A percentile compares a stretch with the other conserved stretches of the same genome.
Conservation (phyloP, 805 yeast species). For the Hagleromyces aurorensis region DNA sequence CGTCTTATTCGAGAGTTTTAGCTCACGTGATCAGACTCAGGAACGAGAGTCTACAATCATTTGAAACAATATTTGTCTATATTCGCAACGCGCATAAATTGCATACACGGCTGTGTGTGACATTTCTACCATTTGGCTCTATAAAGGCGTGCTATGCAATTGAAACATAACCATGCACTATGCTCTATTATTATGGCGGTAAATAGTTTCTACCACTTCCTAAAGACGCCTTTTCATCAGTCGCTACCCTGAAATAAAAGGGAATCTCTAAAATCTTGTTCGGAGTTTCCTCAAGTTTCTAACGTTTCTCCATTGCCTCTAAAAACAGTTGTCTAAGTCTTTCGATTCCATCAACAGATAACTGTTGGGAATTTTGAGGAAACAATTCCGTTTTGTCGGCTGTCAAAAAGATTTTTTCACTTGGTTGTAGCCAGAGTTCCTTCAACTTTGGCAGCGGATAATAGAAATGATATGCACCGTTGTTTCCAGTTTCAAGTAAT, state of each 20-base stretch:
- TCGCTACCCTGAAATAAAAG: too few species aligned
- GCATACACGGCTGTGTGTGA: too few species aligned
- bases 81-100: not conserved
- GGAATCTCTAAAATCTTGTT: too few species aligned
- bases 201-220: too few species aligned
- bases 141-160: too few species aligned
- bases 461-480: slow-evolving; percentile 15
- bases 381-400: slow-evolving; percentile 6
- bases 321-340: slow-evolving; percentile 7
- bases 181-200: too few species aligned
- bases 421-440: slow-evolving; percentile 11
- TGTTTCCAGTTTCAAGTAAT: slow-evolving; percentile 11
- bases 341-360: slow-evolving; percentile 9
- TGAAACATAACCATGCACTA: too few species aligned
- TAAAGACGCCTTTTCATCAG: too few species aligned
- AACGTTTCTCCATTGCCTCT: slow-evolving; percentile 3
- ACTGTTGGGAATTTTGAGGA: slow-evolving; percentile 8
- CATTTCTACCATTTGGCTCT: too few species aligned
- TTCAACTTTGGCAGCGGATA: slow-evolving; percentile 10
- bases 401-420: slow-evolving; percentile 8
- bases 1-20: too few species aligned
- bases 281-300: not conserved
- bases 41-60: too few species aligned
- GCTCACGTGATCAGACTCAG: too few species aligned
- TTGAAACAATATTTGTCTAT: not conserved